Base-by-base conservation (phyloP, 1,284 basidiomycete species). In the Cutaneotrichosporon spelunceum region DNA sequence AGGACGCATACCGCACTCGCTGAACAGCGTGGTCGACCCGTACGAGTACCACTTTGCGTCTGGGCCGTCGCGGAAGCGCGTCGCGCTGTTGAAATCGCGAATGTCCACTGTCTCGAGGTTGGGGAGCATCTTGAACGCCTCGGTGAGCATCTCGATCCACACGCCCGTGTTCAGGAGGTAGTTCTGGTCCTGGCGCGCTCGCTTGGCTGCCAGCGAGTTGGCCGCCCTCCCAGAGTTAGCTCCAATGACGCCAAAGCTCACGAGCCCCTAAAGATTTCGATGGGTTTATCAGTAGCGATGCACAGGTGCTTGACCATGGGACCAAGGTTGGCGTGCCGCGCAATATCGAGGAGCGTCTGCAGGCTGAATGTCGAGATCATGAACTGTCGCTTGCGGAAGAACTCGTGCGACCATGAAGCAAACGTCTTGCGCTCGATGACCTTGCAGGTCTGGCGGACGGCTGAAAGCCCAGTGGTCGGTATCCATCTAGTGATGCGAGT, bases 71-170 rank as follows among this genome's bases (percentile, higher is more conserved):
- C 64, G 64, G 53, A 29, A 62, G 7, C 64, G 57, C 3, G 64
- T 60, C 5, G 1, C 0, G 5, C 54, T 60, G 21, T 75, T 83
- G 42, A 79, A 77, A 59, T 80, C 73, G 63, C 78, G 84, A 45
- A 81, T 82, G 68, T 84, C 84, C 21, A 85, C 83, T 58, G 83
- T 55, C 7, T 50, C 26, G 27, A 67, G 59, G 47, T 58, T 59
- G 42, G 50, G 56, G 3, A 60, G 30, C 11, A 3, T 3, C 19
- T 13, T 9, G 8, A 66, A 52, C 13, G 52, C 59, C 21, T 60
- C 61, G 9, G 44, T 23, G 1, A 62, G 56, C 19, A 30, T 36
- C 8, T 39, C 39, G 34, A 53, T 33, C 50, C 39, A 57, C 11
- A n/a, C 10, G 30, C 58, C 60, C 1, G 61, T 55, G 44, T 45